These are phyloP conservation scores for Penicillium soppii DNA, from an alignment of 495 filamentous ascomycete genomes.

Conservation along the genomic window DNA sequence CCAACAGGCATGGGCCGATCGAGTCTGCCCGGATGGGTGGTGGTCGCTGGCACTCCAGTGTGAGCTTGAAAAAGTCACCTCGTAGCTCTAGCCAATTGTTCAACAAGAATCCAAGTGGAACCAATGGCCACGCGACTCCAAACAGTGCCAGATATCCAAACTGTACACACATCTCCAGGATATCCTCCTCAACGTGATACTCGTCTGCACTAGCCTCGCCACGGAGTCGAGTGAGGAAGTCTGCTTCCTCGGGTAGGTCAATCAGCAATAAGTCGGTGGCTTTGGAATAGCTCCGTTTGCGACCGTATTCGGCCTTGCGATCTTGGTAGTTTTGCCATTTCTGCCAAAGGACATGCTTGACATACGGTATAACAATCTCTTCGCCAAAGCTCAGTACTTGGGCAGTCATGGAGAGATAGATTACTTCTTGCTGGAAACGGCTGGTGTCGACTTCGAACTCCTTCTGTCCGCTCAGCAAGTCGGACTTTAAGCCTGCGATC, in stretches of 20 bases:
- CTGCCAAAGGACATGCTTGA: slow-evolving; percentile 59
- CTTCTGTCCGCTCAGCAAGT: slow-evolving; percentile 20
- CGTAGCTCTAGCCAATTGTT: slow-evolving; percentile 97
- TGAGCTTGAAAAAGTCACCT: slow-evolving; percentile 90
- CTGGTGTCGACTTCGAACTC: slow-evolving; percentile 76
- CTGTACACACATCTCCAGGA: slow-evolving; percentile 47
- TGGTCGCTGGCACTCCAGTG: slow-evolving; percentile 81
- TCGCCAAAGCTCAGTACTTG: slow-evolving; percentile 86
- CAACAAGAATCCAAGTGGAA: slow-evolving; percentile 79
- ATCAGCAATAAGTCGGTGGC: slow-evolving; percentile 30
- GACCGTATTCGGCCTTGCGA: slow-evolving; percentile 10
- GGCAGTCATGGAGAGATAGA: slow-evolving; percentile 91
- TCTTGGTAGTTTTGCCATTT: slow-evolving; percentile 41
- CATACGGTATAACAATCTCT: slow-evolving; percentile 80
- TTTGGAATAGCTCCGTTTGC: slow-evolving; percentile 26
- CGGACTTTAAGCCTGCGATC: slow-evolving; percentile 22
- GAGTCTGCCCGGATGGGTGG: slow-evolving; percentile 86
- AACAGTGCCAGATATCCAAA: slow-evolving; percentile 83
- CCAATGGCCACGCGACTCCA: slow-evolving; percentile 88
- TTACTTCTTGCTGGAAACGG: slow-evolving; percentile 84
- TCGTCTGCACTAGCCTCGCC: slow-evolving; percentile 75
- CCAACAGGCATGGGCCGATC: slow-evolving; percentile 88
- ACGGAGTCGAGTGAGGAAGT: slow-evolving; percentile 75
- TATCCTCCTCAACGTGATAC: slow-evolving; percentile 71
- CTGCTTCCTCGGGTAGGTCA: slow-evolving; percentile 66